Evolutionary conservation across 106 monocot species (phyloP), one percentile per base, ranked within the genome.

Genomic region (Gastrodia elata): DNA sequence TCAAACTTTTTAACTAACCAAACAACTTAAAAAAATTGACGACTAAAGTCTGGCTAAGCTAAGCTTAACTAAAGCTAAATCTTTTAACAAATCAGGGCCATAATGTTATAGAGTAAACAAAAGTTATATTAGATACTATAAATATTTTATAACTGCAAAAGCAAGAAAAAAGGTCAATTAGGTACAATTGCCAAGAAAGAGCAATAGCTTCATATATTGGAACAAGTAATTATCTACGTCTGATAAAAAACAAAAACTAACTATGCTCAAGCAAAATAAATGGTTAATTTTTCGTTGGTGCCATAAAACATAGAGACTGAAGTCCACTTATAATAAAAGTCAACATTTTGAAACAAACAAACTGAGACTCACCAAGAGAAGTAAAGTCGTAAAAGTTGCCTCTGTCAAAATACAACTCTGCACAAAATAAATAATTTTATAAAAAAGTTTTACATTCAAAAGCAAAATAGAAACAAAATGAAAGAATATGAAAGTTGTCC

Each of bases 311-410:
- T 52, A 22, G 52, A 52, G 52, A 52, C 22, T 52, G 52, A 52
- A 52, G 18, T 22, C 22, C 22, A 52, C 22, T 1, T n/a, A 52
- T n/a, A 32, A 11, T 22, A 40, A 69, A 40, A 24, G 10, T 5
- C 18, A 24, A 40, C 5, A 40, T 26, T 41, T 40, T 26, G 40
- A 40, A 40, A 41, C 26, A 37, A 11, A 4, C 32, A 67, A 67
- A 68, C 9, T 3, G 18, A n/a, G 37, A 80, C 87, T 84, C 39
- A 96, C 96, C 96, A 71, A 96, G 82, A 10, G 96, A 96, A 24
- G 96, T 96, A 71, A 96, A 96, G 82, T 96, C 96, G 77, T 96
- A 96, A 71, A 96, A 96, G 67, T 90, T 92, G 61, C 87, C 89
- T 86, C 84, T 83, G 80, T 96, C 96, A 74, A 90, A 86, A 64